Base-by-base conservation (phyloP, 2,329 filamentous ascomycete genomes). In the Fusarium sp. region DNA sequence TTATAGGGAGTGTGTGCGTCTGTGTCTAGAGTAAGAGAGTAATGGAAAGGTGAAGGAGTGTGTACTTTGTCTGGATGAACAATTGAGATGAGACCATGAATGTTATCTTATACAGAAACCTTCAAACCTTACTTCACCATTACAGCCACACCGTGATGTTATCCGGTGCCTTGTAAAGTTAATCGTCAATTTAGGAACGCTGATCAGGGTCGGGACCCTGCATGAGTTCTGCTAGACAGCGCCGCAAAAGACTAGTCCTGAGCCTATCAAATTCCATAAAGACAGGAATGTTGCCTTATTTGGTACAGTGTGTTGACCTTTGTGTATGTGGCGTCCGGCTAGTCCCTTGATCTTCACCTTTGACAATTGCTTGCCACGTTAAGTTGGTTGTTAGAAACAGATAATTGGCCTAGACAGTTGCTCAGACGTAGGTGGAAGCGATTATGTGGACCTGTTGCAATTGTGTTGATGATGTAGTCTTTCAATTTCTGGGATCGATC, bases 261-360 rank as follows among this genome's bases (percentile, higher is more conserved):
- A 33, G 30, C 3, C 18, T 8, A 42, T 40, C 42, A 33, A 62
- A 28, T 56, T 2, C 49, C 37, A 3, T 13, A n/a, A 2, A 8
- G 0, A 20, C 5, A 38, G 49, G 41, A 64, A 63, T 40, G 37
- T 16, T 40, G 6, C 16, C 47, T 40, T 8, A 11, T 38, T 20
- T 30, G 33, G 33, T 37, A 50, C 11, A 36, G 12, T 28, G n/a
- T 36, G 4, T 16, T 26, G 26, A 15, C 55, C 55, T 10, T 3
- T 45, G 36, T 64, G 50, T 36, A 64, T 11, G 59, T 63, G 59
- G 61, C 61, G 51, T 23, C 18, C n/a, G 20, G 6, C 36, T 56
- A 33, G 28, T 28, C 9, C 18, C 16, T 13, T 16, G 8, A 8
- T 5, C 12, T 42, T 42, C 4, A 15, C 26, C 15, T 30, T 30